phyloP scores from a whole-genome alignment of 257 asterid genomes.

The Misopates orontium region DNA sequence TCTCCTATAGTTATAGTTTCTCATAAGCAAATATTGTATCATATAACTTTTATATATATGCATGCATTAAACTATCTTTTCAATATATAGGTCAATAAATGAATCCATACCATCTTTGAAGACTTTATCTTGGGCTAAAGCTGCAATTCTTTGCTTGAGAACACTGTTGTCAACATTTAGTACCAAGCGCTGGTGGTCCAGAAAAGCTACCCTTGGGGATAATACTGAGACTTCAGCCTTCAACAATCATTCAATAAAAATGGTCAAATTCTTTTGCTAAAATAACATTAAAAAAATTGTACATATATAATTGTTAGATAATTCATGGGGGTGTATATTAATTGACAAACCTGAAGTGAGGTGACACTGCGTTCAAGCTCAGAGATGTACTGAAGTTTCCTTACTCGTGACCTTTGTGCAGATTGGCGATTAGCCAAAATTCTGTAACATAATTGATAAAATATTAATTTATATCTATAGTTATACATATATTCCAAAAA shows the following conservation, averaged over 20 bases:
- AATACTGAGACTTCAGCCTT: conserved; percentile 86
- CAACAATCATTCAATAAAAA: background rate
- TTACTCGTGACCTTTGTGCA: conserved; percentile 91
- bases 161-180: conserved; percentile 84
- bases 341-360: conserved; percentile 65
- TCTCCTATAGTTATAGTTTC: too few species aligned
- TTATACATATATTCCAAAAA: background rate
- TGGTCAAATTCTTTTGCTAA: too few species aligned
- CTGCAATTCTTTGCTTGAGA: conserved; percentile 94
- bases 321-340: background rate
- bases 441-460: conserved; percentile 33
- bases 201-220: conserved; percentile 89
- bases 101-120: conserved; percentile 75
- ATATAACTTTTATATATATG: too few species aligned
- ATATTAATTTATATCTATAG: background rate
- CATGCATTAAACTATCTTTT: too few species aligned
- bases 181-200: conserved; percentile 92
- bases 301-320: too few species aligned
- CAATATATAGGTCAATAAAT: too few species aligned
- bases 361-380: conserved; percentile 89
- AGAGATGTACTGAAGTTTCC: conserved; percentile 86
- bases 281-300: too few species aligned
- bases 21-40: too few species aligned
- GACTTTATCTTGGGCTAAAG: conserved; percentile 88
- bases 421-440: conserved; percentile 95